A percentile compares a stretch with the other conserved stretches of the same genome.
Conservation (phyloP, 345 rosid genomes). For the Camelina sativa region DNA sequence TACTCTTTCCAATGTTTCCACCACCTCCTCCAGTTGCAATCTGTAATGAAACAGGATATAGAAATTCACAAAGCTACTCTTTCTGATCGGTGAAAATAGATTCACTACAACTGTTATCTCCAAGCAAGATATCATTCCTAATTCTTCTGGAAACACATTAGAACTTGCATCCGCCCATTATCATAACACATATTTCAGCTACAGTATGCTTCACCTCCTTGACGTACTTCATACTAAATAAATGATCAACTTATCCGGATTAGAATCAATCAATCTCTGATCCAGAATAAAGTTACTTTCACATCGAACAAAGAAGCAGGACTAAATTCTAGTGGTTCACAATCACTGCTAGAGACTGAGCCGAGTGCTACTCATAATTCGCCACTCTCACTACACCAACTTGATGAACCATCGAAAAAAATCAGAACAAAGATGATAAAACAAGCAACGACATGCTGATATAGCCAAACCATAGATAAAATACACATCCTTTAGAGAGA, state of each 20-base stretch:
- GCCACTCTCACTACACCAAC: not conserved
- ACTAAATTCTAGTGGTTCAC: not conserved
- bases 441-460: slow-evolving; percentile 1
- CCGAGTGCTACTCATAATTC: not conserved
- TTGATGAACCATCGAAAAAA: not conserved
- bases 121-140: not conserved
- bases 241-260: slow-evolving; percentile 6
- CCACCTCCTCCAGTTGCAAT: slow-evolving; percentile 91
- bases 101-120: slow-evolving; percentile 13
- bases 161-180: too few species aligned
- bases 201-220: too few species aligned
- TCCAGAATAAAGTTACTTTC: not conserved
- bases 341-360: not conserved
- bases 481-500: slow-evolving; percentile 9
- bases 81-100: slow-evolving; percentile 12
- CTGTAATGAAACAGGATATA: slow-evolving; percentile 53
- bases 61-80: slow-evolving; percentile 18
- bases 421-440: slow-evolving; percentile 11
- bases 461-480: not conserved
- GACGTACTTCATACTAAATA: not conserved
- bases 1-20: slow-evolving; percentile 87
- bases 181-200: too few species aligned
- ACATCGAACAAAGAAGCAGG: slow-evolving; percentile 3
- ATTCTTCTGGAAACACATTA: too few species aligned
- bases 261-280: not conserved